A percentile compares a stretch with the other conserved stretches of the same genome.
phyloP scores from a whole-genome alignment of 2,329 filamentous ascomycete species.

The Botrytis pseudocinerea region DNA sequence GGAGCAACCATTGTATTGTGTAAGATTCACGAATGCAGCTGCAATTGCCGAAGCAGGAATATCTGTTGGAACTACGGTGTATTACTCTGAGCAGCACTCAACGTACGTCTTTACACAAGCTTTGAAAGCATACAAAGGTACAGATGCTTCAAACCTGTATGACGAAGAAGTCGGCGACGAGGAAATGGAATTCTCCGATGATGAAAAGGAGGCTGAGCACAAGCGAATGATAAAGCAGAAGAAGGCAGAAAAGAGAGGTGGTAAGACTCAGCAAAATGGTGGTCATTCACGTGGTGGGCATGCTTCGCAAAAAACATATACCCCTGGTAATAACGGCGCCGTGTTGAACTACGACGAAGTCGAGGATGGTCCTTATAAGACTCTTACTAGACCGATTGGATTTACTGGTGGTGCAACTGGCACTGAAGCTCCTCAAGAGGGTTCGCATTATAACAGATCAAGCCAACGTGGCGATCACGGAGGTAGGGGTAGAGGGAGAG shows the following conservation, averaged over 20 bases:
- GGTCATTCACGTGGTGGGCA: conserved; percentile 42
- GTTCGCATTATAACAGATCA: conserved; percentile 31
- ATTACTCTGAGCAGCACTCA: conserved; percentile 77
- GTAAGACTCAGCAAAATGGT: conserved; percentile 50
- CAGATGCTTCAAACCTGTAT: conserved; percentile 91
- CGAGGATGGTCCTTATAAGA: conserved; percentile 70
- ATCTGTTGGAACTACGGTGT: conserved; percentile 69
- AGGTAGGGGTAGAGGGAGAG: conserved; percentile 33
- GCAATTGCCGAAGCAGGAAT: conserved; percentile 69
- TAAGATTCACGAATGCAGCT: conserved; percentile 69
- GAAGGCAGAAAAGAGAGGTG: conserved; percentile 56
- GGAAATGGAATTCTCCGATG: conserved; percentile 93
- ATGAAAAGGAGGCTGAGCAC: conserved; percentile 87
- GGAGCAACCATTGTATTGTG: conserved; percentile 80
- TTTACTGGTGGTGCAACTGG: conserved; percentile 49
- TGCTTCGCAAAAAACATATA: conserved; percentile 40
- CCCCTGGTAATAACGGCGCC: conserved; percentile 41
- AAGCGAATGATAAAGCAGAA: conserved; percentile 70
- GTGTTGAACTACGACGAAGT: conserved; percentile 68
- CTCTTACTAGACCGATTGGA: conserved; percentile 66
- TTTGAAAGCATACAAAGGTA: conserved; percentile 77
- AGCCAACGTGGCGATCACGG: conserved; percentile 30
- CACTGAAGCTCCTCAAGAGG: conserved; percentile 44
- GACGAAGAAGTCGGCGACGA: conserved; percentile 87
- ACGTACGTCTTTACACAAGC: conserved; percentile 84